Conservation (phyloP, 1,139 yeast genomes). For the Saccharomycopsis hybrid region DNA sequence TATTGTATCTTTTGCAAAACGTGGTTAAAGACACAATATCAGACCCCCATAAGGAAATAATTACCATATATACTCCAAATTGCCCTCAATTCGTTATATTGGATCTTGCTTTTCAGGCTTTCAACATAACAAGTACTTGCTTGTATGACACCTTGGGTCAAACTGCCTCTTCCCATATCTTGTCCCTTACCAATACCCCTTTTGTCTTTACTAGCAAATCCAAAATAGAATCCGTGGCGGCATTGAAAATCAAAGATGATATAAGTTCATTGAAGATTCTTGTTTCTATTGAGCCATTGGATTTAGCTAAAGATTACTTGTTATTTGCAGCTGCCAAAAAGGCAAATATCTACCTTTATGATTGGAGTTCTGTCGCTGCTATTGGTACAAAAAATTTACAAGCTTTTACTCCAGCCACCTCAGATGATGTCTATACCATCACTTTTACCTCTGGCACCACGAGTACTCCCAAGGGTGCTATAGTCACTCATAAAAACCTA, state of each 20-base stretch:
- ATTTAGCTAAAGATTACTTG: constrained; percentile 29
- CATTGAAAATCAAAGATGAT: constrained; percentile 22
- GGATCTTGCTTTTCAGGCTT: constrained; percentile 51
- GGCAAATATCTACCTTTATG: constrained; percentile 35
- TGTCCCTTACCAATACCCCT: constrained; percentile 50
- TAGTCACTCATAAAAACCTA: constrained; percentile 38
- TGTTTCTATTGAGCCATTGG: constrained; percentile 46
- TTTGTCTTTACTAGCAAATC: constrained; percentile 44
- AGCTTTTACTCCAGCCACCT: constrained; percentile 39
- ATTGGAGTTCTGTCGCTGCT: constrained; percentile 44
- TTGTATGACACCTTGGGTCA: constrained; percentile 61
- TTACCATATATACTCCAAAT: constrained; percentile 10
- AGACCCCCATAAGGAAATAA: background rate
- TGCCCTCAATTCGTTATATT: constrained; percentile 53
- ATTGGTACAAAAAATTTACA: constrained; percentile 43
- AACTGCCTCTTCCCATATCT: constrained; percentile 49
- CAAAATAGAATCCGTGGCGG: constrained; percentile 38
- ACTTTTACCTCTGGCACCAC: constrained; percentile 55
- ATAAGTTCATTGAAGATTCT: constrained; percentile 33
- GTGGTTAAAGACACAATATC: background rate
- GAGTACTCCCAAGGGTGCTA: constrained; percentile 51
- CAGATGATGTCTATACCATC: constrained; percentile 52
- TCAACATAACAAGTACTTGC: constrained; percentile 47
- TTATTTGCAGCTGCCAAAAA: constrained; percentile 28
- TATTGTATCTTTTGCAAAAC: background rate